A percentile compares a stretch with the other conserved stretches of the same genome.
phyloP scores from a whole-genome alignment of 768 basidiomycete species.

The Boletus bicolor region DNA sequence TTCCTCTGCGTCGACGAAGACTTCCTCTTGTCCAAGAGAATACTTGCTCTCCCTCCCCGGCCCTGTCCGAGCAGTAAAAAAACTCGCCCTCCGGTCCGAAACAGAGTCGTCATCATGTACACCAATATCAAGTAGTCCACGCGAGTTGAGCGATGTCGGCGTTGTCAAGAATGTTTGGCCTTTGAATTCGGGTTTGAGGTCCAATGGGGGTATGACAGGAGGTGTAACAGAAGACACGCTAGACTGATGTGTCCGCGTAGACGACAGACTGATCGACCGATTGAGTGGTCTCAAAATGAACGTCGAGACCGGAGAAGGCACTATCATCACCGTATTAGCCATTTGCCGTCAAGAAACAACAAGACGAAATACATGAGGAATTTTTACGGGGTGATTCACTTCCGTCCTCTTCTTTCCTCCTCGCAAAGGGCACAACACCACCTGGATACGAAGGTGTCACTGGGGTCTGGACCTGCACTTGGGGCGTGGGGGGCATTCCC shows the following conservation, averaged over 20 bases:
- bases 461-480: slow-evolving; percentile 19
- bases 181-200: slow-evolving; percentile 54
- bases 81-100: slow-evolving; percentile 55
- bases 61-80: slow-evolving; percentile 45
- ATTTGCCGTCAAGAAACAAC: background rate
- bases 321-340: slow-evolving; percentile 25
- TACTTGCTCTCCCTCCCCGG: slow-evolving; percentile 29
- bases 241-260: slow-evolving; percentile 56
- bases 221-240: slow-evolving; percentile 36
- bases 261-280: slow-evolving; percentile 61
- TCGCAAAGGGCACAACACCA: slow-evolving; percentile 22
- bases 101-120: slow-evolving; percentile 39
- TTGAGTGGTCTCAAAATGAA: slow-evolving; percentile 67
- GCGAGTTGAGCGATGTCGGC: slow-evolving; percentile 25
- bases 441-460: slow-evolving; percentile 21
- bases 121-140: slow-evolving; percentile 21
- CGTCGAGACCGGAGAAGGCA: slow-evolving; percentile 50
- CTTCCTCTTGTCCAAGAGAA: slow-evolving; percentile 27
- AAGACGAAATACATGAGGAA: background rate
- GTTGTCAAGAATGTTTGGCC: slow-evolving; percentile 30
- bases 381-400: slow-evolving; percentile 42
- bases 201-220: slow-evolving; percentile 57
- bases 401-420: slow-evolving; percentile 29
- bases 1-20: slow-evolving; percentile 30
- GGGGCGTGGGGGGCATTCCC: slow-evolving; percentile 13